Conservation (phyloP, 129 eudicot species). For the Flaveria robusta region DNA sequence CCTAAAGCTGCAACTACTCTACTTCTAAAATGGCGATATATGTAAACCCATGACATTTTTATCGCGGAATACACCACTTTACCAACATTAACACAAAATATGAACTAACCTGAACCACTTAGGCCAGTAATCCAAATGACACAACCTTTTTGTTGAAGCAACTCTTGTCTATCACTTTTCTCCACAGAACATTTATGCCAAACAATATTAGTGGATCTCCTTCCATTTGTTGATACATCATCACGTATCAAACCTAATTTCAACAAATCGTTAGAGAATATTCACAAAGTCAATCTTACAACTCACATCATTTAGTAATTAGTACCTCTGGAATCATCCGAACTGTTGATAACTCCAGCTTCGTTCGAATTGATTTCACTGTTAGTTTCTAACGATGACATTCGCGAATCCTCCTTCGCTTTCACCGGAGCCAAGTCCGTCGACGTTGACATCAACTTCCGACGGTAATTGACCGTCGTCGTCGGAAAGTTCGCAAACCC, state of each 20-base stretch:
- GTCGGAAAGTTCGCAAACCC: constrained; percentile 29
- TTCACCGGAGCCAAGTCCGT: constrained; percentile 39
- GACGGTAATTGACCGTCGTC: constrained; percentile 7
- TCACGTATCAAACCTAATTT: constrained; percentile 32
- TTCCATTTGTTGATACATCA: constrained; percentile 42
- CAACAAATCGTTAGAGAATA: constrained; percentile 22
- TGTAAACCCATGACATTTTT: too few relatives aligned
- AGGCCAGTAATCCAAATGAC: constrained; percentile 96
- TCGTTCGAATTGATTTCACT: constrained; percentile 23
- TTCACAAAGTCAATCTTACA: constrained; percentile 27
- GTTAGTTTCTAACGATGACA: constrained; percentile 33
- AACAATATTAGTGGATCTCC: constrained; percentile 4
- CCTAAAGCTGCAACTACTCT: too few relatives aligned
- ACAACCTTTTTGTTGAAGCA: constrained; percentile 91
- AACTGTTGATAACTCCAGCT: constrained; percentile 13
- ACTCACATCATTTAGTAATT: constrained; percentile 7
- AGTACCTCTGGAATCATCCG: constrained; percentile 39
- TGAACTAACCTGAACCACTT: constrained; percentile 92
- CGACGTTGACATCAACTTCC: constrained; percentile 14
- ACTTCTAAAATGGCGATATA: too few relatives aligned
- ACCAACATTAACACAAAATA: neutral
- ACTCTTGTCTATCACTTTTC: constrained; percentile 73
- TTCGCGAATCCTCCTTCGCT: constrained; percentile 44
- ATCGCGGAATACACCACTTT: too few relatives aligned
- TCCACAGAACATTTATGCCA: constrained; percentile 39